A percentile compares a stretch with the other conserved stretches of the same genome.
Evolutionary conservation across 441 rosid genomes (phyloP).

Genomic region (Raphanus hybrid): DNA sequence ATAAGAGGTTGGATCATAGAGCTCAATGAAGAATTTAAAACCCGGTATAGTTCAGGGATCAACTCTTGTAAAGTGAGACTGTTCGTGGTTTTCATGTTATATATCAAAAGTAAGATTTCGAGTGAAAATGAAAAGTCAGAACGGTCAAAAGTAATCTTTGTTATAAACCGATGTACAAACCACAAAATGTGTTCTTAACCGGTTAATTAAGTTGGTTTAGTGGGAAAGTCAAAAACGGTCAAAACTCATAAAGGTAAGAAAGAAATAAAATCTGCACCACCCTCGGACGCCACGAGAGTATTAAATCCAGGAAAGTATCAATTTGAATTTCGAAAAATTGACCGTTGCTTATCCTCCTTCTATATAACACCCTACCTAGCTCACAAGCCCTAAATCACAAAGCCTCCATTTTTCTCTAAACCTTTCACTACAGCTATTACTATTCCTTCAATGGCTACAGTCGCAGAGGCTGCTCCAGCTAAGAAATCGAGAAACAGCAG

Average conservation of each 20-base stretch:
- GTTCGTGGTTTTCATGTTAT: background rate
- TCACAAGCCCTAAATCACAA: background rate
- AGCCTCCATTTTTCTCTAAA: constrained; percentile 1
- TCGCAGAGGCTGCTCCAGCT: constrained; percentile 36
- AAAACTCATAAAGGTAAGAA: background rate
- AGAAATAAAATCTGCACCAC: no score
- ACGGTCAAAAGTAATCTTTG: background rate
- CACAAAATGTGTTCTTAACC: background rate
- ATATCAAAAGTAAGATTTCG: background rate
- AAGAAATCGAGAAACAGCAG: constrained; percentile 60
- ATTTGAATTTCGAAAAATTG: constrained; percentile 8
- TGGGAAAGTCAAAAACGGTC: background rate
- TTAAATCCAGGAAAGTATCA: constrained; percentile 5
- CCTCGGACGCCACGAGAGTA: constrained; percentile 9
- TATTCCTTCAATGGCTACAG: constrained; percentile 32
- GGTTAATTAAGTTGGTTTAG: constrained; percentile 1
- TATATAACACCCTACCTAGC: background rate
- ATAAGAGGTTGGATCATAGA: constrained; percentile 5
- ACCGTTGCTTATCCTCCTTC: constrained; percentile 7
- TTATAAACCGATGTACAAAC: background rate
- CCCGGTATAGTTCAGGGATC: constrained; percentile 11
- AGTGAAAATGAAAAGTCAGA: background rate
- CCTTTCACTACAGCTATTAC: background rate
- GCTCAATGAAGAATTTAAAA: background rate
- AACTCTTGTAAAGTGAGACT: constrained; percentile 3